These are phyloP conservation scores for Ceratobasidium sp. DNA, from an alignment of 1,284 basidiomycete species.

Conservation along the genomic window DNA sequence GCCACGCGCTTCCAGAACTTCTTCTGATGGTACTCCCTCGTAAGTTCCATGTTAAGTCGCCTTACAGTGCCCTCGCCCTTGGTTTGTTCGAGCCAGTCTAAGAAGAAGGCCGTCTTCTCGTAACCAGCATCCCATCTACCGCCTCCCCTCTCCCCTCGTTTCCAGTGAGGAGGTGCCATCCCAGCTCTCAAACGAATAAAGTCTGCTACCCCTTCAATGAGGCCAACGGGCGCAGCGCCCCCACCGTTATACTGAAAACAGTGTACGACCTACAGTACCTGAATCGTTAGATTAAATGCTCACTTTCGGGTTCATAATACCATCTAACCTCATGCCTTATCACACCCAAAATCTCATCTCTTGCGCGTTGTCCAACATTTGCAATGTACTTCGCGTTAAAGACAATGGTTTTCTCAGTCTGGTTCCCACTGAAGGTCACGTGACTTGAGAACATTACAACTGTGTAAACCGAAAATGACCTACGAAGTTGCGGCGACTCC, in stretches of 20 bases:
- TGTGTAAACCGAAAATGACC: neutral
- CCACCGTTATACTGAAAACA: constrained; percentile 39
- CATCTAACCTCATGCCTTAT: constrained; percentile 29
- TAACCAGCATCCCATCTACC: constrained; percentile 40
- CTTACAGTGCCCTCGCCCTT: constrained; percentile 24
- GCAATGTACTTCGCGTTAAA: constrained; percentile 33
- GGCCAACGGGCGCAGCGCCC: constrained; percentile 33
- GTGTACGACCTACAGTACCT: constrained; percentile 33
- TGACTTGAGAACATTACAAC: no score
- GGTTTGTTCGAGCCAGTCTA: constrained; percentile 38
- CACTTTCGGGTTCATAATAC: no score
- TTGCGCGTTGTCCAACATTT: constrained; percentile 15
- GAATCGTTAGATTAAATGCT: neutral
- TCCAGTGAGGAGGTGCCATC: constrained; percentile 39
- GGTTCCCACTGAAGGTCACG: constrained; percentile 21
- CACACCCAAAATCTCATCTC: constrained; percentile 19
- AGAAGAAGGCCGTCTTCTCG: constrained; percentile 37
- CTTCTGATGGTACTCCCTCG: neutral
- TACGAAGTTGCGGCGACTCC: constrained; percentile 21
- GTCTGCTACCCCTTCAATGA: constrained; percentile 41
- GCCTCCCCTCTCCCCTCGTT: constrained; percentile 4
- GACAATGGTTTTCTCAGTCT: constrained; percentile 17
- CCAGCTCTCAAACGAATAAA: constrained; percentile 36
- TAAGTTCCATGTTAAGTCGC: constrained; percentile 27
- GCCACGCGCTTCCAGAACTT: constrained; percentile 9